Base-by-base conservation (phyloP, 2,329 filamentous ascomycete genomes). In the Didymella glomerata region DNA sequence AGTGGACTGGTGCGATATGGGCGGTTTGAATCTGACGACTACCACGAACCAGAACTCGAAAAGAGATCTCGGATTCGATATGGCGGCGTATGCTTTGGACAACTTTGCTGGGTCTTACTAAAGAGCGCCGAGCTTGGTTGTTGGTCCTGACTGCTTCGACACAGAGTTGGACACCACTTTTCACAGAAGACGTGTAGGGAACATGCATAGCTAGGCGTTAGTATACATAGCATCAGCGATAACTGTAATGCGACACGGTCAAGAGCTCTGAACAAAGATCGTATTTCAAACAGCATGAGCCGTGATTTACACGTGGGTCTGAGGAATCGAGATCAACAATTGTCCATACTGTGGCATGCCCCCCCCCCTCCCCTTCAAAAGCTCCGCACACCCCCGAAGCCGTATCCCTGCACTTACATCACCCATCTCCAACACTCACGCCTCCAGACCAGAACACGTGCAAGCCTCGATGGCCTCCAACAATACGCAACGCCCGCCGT, bases 1-100 rank as follows among this genome's bases (percentile, higher is more conserved):
- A 14, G 67, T 70, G 1, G 67, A 72, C 8, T 79, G 77, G 77
- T 79, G 77, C 65, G 72, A 75, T 34, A 73, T 75, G 24, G 70
- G 72, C 18, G 66, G 64, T 11, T 54, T 76, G 24, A 68, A 71
- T 27, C 48, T 72, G 4, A 64, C 60, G 3, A 62, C 55, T 4
- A 68, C 69, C 18, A 62, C 57, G 5, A 38, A 38, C 22, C 48
- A 58, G 49, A 53, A 22, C 18, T 45, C 49, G 14, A 51, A 41
- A 41, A 34, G 54, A 10, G 48, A 51, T 20, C 18, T 51, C 1
- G 53, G 53, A 4, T 57, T 51, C 6, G 54, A 51, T 13, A 32
- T 50, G 32, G 54, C 54, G 3, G 48, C 48, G 47, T 50, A 51
- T 41, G 53, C 47, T 13, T 11, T 57, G 32, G 54, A 51, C n/a